phyloP scores from a whole-genome alignment of 768 basidiomycete genomes.

The Podaxis pistillaris region DNA sequence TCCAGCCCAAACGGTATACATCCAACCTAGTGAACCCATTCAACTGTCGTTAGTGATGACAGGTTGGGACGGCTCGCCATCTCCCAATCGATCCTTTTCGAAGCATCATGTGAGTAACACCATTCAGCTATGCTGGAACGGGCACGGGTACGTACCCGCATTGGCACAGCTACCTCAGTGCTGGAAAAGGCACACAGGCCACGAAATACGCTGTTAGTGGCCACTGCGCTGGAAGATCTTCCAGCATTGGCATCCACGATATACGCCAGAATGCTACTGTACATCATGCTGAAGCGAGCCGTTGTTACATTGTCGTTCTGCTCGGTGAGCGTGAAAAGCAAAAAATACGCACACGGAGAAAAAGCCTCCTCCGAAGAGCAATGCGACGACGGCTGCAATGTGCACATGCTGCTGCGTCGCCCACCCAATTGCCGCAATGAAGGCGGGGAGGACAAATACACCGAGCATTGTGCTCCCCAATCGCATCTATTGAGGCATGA shows the following conservation, averaged over 20 bases:
- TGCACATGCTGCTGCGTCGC: slow-evolving; percentile 58
- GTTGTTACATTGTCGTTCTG: neutral
- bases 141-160: slow-evolving; percentile 15
- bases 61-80: slow-evolving; percentile 42
- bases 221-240: slow-evolving; percentile 20
- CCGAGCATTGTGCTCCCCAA: slow-evolving; percentile 56
- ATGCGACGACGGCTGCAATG: slow-evolving; percentile 64
- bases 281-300: slow-evolving; percentile 6
- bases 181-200: slow-evolving; percentile 18
- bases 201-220: slow-evolving; percentile 19
- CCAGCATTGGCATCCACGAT: slow-evolving; percentile 21
- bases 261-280: slow-evolving; percentile 20
- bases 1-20: slow-evolving; percentile 63
- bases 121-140: neutral
- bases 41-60: neutral
- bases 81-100: slow-evolving; percentile 61
- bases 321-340: neutral
- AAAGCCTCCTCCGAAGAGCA: slow-evolving; percentile 73
- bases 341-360: slow-evolving; percentile 56
- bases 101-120: neutral
- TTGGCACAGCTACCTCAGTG: slow-evolving; percentile 18
- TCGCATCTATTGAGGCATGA: slow-evolving; percentile 54
- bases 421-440: slow-evolving; percentile 36
- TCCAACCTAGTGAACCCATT: slow-evolving; percentile 37
- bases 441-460: slow-evolving; percentile 1